phyloP scores from a whole-genome alignment of 441 rosid species.

The Sinapis alba region DNA sequence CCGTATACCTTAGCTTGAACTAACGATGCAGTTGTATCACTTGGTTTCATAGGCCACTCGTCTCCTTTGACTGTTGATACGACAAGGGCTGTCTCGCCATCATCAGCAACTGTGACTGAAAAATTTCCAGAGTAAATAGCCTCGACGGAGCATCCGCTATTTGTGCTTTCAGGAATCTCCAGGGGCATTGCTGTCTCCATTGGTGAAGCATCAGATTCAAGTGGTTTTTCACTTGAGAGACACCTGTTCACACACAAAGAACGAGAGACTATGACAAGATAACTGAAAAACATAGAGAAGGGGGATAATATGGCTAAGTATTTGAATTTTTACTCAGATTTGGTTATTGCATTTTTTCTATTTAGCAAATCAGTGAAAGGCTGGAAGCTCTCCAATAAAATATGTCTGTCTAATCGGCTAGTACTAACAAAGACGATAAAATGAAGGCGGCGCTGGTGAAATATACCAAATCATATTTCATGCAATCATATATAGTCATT shows the following conservation, averaged over 20 bases:
- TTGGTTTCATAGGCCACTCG: conserved; percentile 49
- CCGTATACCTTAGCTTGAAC: conserved; percentile 46
- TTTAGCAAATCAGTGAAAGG: neutral
- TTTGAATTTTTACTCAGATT: conserved; percentile 13
- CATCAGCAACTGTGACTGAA: conserved; percentile 86
- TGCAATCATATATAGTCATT: conserved; percentile 35
- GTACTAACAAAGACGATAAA: neutral
- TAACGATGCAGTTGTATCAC: conserved; percentile 42
- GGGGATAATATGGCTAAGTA: neutral
- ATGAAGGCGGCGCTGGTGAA: neutral
- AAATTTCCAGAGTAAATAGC: conserved; percentile 65
- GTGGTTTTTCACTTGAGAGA: conserved; percentile 49
- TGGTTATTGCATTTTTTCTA: neutral
- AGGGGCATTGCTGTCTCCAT: conserved; percentile 45
- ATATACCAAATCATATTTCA: conserved; percentile 24
- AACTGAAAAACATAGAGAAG: conserved; percentile 11
- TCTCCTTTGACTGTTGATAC: conserved; percentile 75
- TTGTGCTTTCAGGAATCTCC: conserved; percentile 45
- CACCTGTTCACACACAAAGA: conserved; percentile 61
- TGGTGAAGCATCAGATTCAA: conserved; percentile 47
- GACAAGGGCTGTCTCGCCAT: conserved; percentile 95
- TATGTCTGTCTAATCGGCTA: conserved; percentile 13
- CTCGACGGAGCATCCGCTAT: conserved; percentile 50
- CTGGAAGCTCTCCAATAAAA: neutral
- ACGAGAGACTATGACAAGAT: conserved; percentile 26